Percentiles rank a stretch among this genome's conserved stretches.
phyloP scores from a whole-genome alignment of 768 basidiomycete species.

The Psilocybe azurescens region DNA sequence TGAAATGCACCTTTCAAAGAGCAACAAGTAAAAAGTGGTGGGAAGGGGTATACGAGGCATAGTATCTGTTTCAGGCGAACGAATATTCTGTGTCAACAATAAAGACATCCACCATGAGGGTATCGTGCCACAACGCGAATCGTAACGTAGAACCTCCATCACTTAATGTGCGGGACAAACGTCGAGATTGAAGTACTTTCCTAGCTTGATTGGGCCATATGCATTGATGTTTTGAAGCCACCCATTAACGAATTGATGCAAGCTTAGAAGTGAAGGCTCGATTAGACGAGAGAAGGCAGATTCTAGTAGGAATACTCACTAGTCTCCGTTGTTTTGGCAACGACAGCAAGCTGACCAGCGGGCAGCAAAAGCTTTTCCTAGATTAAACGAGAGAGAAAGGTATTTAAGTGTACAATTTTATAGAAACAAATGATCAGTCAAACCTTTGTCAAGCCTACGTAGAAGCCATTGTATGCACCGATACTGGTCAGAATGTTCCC shows the following conservation, averaged over 20 bases:
- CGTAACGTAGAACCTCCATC: not conserved
- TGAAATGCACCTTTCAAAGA: slow-evolving; percentile 1
- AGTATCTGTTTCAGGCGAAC: slow-evolving; percentile 5
- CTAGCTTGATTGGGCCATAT: slow-evolving; percentile 51
- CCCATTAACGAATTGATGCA: slow-evolving; percentile 75
- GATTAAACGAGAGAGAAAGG: slow-evolving; percentile 10
- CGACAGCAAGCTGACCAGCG: slow-evolving; percentile 57
- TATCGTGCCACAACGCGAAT: too few species aligned
- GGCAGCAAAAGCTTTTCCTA: slow-evolving; percentile 65
- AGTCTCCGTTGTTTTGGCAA: slow-evolving; percentile 88
- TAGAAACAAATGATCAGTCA: slow-evolving; percentile 8
- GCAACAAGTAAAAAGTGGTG: not conserved
- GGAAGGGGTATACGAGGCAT: slow-evolving; percentile 12
- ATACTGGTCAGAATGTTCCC: slow-evolving; percentile 60
- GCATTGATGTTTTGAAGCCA: slow-evolving; percentile 68
- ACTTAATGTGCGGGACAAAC: slow-evolving; percentile 28
- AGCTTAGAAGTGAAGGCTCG: slow-evolving; percentile 45
- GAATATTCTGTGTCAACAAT: not conserved
- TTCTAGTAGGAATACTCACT: slow-evolving; percentile 50
- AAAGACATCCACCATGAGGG: not conserved
- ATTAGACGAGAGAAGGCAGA: slow-evolving; percentile 8
- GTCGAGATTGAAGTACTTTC: slow-evolving; percentile 73
- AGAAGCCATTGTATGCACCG: slow-evolving; percentile 84
- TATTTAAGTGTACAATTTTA: not conserved
- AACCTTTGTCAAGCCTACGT: slow-evolving; percentile 60